Evolutionary conservation across 768 basidiomycete species (phyloP), one percentile per base, ranked within the genome.

Genomic region (Trametes punicea): DNA sequence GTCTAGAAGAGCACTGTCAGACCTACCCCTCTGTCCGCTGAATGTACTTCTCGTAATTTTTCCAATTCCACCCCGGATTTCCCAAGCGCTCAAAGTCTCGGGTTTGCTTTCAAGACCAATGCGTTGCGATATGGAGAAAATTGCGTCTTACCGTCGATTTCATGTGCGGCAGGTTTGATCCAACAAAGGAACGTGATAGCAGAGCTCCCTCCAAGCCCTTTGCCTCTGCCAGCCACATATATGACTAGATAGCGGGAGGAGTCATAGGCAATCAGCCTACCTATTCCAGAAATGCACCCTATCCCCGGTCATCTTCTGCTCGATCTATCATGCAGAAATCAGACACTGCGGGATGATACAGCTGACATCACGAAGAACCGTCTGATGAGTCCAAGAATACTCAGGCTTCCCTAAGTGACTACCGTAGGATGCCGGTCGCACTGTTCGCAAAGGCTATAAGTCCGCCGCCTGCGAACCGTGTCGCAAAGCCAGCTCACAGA

Each of bases 1-100:
- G 3, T 16, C 7, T 2, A 8, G 9, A 41, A 3, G 10, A 33
- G 25, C 4, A 9, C 13, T 10, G 23, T 6, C 9, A 8, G 1
- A 54, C 60, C 11, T 38, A 65, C 64, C 63, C 63, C 54, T 69
- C 67, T 3, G 62, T 59, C 15, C 62, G 63, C 2, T 42, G 40
- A 10, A 67, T 36, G 40, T 59, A 62, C 27, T 62, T 59, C 39
- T 63, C 50, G 30, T 53, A 62, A 34, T 63, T 61, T 23, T 58
- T 48, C 64, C 63, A 69, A 31, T 65, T 66, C 65, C 64, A 69
- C 1, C 65, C 65, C 0, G 65, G 64, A 50, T 69, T 69, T 0
- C 67, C 67, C 0, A 69, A 63, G 8, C 60, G 55, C 52, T 65
- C 65, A 25, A 65, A 51, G 23, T 67, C 67, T 65, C n/a, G n/a